phyloP scores from a whole-genome alignment of 2,329 filamentous ascomycete species.

The Penicillium nordicum region DNA sequence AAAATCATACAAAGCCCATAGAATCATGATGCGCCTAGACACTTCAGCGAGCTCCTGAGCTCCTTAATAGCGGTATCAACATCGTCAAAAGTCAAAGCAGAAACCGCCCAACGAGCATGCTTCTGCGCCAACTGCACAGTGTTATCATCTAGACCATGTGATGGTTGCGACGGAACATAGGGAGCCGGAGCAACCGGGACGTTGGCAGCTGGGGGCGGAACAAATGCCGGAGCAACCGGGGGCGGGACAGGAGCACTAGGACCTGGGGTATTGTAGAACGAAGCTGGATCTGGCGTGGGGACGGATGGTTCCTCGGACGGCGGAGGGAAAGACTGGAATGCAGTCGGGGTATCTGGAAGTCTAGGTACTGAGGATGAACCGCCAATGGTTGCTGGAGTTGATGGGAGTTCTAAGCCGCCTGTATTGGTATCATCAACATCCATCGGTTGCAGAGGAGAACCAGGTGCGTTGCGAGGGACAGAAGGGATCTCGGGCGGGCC shows the following conservation, averaged over 20 bases:
- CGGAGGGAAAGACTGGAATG: slow-evolving; percentile 43
- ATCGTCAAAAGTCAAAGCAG: slow-evolving; percentile 94
- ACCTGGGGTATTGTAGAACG: slow-evolving; percentile 20
- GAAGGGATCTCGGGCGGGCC: slow-evolving; percentile 26
- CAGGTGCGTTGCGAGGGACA: slow-evolving; percentile 25
- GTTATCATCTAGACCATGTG: slow-evolving; percentile 60
- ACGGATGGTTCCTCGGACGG: slow-evolving; percentile 32
- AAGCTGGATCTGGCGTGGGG: slow-evolving; percentile 18
- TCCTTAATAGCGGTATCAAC: slow-evolving; percentile 86
- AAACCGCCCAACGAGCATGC: slow-evolving; percentile 95
- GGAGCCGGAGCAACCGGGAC: slow-evolving; percentile 25
- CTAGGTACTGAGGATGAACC: slow-evolving; percentile 24
- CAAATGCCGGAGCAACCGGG: slow-evolving; percentile 16
- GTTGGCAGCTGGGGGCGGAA: slow-evolving; percentile 16
- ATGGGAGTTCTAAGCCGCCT: slow-evolving; percentile 36
- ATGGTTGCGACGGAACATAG: slow-evolving; percentile 21
- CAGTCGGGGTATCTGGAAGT: slow-evolving; percentile 36
- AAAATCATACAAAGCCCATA: not conserved
- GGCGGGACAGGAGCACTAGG: slow-evolving; percentile 18
- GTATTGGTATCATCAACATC: slow-evolving; percentile 36
- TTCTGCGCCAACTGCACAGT: slow-evolving; percentile 81
- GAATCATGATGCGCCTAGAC: slow-evolving; percentile 56
- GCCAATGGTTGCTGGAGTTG: slow-evolving; percentile 38
- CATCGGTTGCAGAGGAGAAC: slow-evolving; percentile 27
- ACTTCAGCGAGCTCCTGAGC: slow-evolving; percentile 68